Conservation (phyloP, 148 eudicot genomes). For the Arbutus unedo region DNA sequence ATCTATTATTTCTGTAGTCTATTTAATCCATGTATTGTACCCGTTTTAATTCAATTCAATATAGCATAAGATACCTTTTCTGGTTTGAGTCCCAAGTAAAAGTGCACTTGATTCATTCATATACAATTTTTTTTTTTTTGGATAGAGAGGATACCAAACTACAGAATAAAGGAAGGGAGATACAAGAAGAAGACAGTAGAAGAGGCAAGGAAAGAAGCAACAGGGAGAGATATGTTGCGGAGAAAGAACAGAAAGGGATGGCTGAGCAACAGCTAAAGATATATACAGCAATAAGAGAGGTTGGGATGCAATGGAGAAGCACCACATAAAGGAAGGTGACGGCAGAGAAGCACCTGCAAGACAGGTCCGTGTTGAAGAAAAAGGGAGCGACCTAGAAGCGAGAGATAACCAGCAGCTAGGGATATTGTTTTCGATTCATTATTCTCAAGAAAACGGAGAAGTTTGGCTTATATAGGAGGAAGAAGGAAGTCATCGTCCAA, state of each 20-base stretch:
- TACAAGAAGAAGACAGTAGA: not conserved
- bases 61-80: too few relatives aligned
- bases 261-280: not conserved
- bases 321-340: not conserved
- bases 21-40: too few relatives aligned
- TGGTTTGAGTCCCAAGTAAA: not conserved
- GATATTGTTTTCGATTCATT: not conserved
- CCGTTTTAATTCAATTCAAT: too few relatives aligned
- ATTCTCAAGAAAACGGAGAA: not conserved
- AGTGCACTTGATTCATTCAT: not conserved
- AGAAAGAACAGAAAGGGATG: not conserved
- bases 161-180: not conserved
- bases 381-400: not conserved
- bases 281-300: too few relatives aligned
- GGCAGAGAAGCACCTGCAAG: not conserved
- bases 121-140: too few relatives aligned
- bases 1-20: too few relatives aligned
- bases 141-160: not conserved
- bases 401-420: not conserved
- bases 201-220: not conserved
- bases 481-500: not conserved
- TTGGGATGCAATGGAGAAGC: not conserved
- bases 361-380: not conserved
- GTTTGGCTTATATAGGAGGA: not conserved
- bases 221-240: not conserved